phyloP scores from a whole-genome alignment of 345 rosid species.

The Eucalyptus grandis region DNA sequence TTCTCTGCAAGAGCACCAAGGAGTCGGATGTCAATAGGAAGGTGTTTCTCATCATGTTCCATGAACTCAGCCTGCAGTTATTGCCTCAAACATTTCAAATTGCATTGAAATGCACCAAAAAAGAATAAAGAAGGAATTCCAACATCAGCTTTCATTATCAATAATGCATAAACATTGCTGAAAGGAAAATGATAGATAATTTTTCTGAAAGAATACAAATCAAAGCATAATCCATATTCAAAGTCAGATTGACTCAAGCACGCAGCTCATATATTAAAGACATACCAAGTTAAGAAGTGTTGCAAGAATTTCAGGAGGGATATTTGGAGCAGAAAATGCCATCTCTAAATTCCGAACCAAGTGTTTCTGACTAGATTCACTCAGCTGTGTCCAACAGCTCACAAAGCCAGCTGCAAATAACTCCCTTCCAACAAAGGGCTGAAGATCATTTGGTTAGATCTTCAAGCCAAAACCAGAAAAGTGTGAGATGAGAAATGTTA shows the following conservation, averaged over 20 bases:
- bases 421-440: constrained; percentile 98
- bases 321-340: constrained; percentile 98
- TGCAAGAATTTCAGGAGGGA: constrained; percentile 98
- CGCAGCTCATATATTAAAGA: not conserved
- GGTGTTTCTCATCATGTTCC: constrained; percentile 98
- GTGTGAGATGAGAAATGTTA: not conserved
- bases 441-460: constrained; percentile 23
- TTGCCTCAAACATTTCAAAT: not conserved
- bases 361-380: constrained; percentile 81
- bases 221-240: not conserved
- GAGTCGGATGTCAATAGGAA: constrained; percentile 96
- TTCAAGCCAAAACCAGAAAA: not conserved
- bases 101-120: not conserved
- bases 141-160: not conserved
- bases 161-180: not conserved
- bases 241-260: not conserved
- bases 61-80: constrained; percentile 90
- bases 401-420: constrained; percentile 99
- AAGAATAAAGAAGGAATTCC: not conserved
- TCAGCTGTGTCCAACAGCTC: constrained; percentile 96
- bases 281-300: constrained; percentile 85
- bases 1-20: constrained; percentile 99
- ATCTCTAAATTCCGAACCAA: constrained; percentile 90
- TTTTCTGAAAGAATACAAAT: not conserved
- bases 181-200: not conserved